A percentile compares a stretch with the other conserved stretches of the same genome.
Evolutionary conservation across 768 basidiomycete genomes (phyloP).

Genomic region (Candolleomyces eurysporus): DNA sequence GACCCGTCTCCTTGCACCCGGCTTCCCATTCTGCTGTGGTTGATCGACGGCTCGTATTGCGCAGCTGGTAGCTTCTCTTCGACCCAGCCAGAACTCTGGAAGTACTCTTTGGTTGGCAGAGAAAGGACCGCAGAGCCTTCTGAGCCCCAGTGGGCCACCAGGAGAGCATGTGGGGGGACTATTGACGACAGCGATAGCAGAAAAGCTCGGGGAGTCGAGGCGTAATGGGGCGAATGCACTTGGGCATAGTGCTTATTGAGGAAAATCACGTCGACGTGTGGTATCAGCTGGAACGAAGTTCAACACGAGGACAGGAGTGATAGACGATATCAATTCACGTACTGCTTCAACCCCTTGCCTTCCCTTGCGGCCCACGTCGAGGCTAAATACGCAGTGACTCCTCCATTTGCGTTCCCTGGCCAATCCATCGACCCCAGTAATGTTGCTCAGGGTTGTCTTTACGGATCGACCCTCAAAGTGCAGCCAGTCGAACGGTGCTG

Average conservation of each 20-base stretch:
- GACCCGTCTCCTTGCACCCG: conserved; percentile 26
- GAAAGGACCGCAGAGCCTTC: conserved; percentile 81
- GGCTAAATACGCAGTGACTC: conserved; percentile 75
- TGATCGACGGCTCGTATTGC: conserved; percentile 13
- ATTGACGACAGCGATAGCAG: conserved; percentile 68
- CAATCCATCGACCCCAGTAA: conserved; percentile 76
- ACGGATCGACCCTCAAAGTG: conserved; percentile 82
- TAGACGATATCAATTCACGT: conserved; percentile 27
- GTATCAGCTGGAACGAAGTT: conserved; percentile 57
- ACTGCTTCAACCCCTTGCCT: conserved; percentile 81
- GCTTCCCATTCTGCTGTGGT: conserved; percentile 14
- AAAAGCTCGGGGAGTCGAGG: conserved; percentile 70
- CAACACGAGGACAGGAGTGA: not conserved
- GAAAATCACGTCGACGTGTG: conserved; percentile 82
- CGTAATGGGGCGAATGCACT: conserved; percentile 55
- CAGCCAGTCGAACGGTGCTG: conserved; percentile 83
- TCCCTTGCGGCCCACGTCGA: conserved; percentile 73
- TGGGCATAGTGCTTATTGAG: conserved; percentile 71
- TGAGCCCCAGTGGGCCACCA: conserved; percentile 79
- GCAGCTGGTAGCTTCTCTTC: conserved; percentile 39
- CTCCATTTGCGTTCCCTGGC: conserved; percentile 85
- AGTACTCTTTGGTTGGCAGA: conserved; percentile 81
- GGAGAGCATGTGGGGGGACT: conserved; percentile 70
- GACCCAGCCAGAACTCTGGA: conserved; percentile 82
- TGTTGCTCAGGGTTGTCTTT: conserved; percentile 76